Conservation (phyloP, 495 filamentous ascomycete species). For the Halenospora varia region DNA sequence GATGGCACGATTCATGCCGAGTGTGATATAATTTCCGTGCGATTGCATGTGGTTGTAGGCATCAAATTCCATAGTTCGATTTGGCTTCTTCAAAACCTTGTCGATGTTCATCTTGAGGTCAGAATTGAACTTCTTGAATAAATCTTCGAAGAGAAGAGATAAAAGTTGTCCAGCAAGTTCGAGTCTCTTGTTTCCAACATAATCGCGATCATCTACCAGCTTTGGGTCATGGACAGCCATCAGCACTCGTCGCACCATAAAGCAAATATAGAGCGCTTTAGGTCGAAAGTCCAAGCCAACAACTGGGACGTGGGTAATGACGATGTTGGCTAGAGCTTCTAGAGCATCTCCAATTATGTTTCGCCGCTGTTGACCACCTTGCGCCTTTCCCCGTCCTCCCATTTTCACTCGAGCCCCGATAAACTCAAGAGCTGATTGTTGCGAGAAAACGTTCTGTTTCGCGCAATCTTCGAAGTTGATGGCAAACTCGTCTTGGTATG, state of each 20-base stretch:
- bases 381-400: conserved; percentile 54
- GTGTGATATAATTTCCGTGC: conserved; percentile 77
- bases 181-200: conserved; percentile 94
- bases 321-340: conserved; percentile 84
- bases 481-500: conserved; percentile 89
- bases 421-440: conserved; percentile 92
- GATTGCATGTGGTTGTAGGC: conserved; percentile 70
- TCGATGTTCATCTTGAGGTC: conserved; percentile 88
- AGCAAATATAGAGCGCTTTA: conserved; percentile 91
- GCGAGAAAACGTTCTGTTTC: conserved; percentile 77
- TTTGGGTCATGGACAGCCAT: conserved; percentile 87
- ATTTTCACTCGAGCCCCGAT: conserved; percentile 83
- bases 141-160: conserved; percentile 92
- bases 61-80: conserved; percentile 81
- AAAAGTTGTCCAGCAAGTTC: conserved; percentile 93
- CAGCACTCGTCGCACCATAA: conserved; percentile 90
- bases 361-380: conserved; percentile 46
- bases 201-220: conserved; percentile 92
- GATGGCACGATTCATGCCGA: conserved; percentile 88
- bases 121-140: conserved; percentile 90
- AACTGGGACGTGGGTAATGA: conserved; percentile 92
- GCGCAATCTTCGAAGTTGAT: conserved; percentile 92
- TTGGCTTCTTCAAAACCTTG: conserved; percentile 86
- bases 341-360: conserved; percentile 83
- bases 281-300: conserved; percentile 85